Base-by-base conservation (phyloP, 228 moss, liverwort and hornwort species). In the Sphagnum magellanicum region DNA sequence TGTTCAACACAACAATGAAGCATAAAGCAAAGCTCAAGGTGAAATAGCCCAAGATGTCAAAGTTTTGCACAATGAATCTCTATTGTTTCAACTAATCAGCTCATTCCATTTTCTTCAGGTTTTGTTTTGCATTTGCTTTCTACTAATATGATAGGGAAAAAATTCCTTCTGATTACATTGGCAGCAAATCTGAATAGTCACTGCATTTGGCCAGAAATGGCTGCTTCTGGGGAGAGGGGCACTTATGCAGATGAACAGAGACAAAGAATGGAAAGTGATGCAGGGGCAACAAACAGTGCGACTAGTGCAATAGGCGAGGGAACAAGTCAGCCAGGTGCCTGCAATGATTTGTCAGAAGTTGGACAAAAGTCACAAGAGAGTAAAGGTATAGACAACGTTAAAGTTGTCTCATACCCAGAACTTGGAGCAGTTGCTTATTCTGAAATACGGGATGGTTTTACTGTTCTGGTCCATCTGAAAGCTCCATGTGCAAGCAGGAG, bases 391-490 rank as follows among this genome's bases (percentile, higher is more conserved):
- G 61, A 15, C 61, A 61, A 61, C 0, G 12, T 61, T 1, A 16
- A 61, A 16, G 12, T 61, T 14, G 16, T 16, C 61, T 1, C 61
- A 6, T 61, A 11, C 15, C 1, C 61, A 61, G 61, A 61, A 17
- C 1, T 61, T 61, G 61, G 61, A 61, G 79, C 71, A 51, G 76
- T 83, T 4, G 46, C 73, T 8, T 74, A 63, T 6, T 50, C 67
- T 32, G 76, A 79, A 50, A 65, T 58, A 58, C 14, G 69, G 12
- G 71, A 72, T 15, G 47, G 79, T n/a, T 83, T 83, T 53, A 76
- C 79, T 0, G 76, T 83, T 0, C 57, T 83, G 6, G 71, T 83
- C 10, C 76, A 83, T 55, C 46, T 79, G 16, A 83, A 83, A 63
- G 76, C 83, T n/a, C 68, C 69, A 6, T 55, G 68, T 5, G 48